Conservation (phyloP, 371 early-diverging fungal genomes). For the Dichotomocladium elegans region DNA sequence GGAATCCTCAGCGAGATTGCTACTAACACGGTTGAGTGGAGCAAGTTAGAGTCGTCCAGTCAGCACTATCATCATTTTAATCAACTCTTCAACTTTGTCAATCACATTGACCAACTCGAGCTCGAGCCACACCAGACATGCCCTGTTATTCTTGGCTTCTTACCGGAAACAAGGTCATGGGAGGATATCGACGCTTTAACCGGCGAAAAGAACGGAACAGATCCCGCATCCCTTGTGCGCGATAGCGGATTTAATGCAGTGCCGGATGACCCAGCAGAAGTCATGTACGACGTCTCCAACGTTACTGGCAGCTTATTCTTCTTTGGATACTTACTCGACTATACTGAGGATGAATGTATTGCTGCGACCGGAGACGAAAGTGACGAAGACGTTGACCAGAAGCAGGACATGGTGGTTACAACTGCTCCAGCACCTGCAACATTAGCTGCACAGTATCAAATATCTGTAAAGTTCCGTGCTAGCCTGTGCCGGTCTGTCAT, state of each 20-base stretch:
- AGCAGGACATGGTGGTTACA: slow-evolving; percentile 9
- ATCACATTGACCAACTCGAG: slow-evolving; percentile 74
- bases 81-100: slow-evolving; percentile 86
- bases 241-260: not conserved
- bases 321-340: slow-evolving; percentile 68
- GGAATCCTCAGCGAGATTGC: slow-evolving; percentile 21
- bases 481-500: slow-evolving; percentile 85
- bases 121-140: slow-evolving; percentile 60
- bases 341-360: too few species aligned
- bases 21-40: slow-evolving; percentile 65
- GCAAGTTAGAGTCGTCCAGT: slow-evolving; percentile 26
- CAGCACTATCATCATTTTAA: slow-evolving; percentile 65
- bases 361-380: too few species aligned
- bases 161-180: slow-evolving; percentile 47
- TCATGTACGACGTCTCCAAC: slow-evolving; percentile 66
- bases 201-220: slow-evolving; percentile 6
- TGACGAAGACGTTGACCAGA: not conserved
- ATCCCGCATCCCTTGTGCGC: slow-evolving; percentile 4
- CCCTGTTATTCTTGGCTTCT: slow-evolving; percentile 70
- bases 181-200: slow-evolving; percentile 5
- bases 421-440: slow-evolving; percentile 6
- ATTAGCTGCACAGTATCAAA: slow-evolving; percentile 57
- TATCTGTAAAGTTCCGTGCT: slow-evolving; percentile 77
- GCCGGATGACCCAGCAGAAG: slow-evolving; percentile 9
- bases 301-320: slow-evolving; percentile 85